These are phyloP conservation scores for Chloroidium sp. DNA, from an alignment of 163 green algal species.

Conservation along the genomic window DNA sequence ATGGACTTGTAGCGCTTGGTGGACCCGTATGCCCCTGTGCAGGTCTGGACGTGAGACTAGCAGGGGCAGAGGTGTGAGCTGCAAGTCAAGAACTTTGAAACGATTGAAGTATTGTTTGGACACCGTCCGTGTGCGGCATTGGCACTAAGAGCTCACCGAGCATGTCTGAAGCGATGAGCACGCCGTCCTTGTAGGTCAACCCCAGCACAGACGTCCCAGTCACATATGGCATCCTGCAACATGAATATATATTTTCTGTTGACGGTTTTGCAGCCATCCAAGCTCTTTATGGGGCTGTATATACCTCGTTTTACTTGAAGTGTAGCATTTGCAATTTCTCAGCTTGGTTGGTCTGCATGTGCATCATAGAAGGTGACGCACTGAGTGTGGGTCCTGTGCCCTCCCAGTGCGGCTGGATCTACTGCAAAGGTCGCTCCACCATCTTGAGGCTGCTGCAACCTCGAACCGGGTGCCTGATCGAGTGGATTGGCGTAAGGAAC, in stretches of 20 bases:
- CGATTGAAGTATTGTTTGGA: background rate
- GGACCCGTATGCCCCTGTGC: constrained; percentile 76
- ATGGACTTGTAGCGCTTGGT: constrained; percentile 98
- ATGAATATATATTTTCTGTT: no score
- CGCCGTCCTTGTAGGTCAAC: constrained; percentile 91
- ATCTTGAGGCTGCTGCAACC: constrained; percentile 36
- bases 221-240: constrained; percentile 78
- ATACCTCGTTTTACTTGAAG: no score
- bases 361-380: constrained; percentile 65
- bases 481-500: constrained; percentile 36
- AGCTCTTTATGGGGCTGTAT: no score
- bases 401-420: constrained; percentile 39
- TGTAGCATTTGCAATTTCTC: no score
- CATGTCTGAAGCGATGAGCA: constrained; percentile 90
- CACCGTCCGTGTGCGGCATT: no score
- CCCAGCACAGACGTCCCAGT: constrained; percentile 91
- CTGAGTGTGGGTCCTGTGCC: constrained; percentile 5
- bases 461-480: constrained; percentile 23
- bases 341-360: background rate
- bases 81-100: no score
- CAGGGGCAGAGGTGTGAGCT: background rate
- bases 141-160: constrained; percentile 40
- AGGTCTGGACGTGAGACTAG: background rate
- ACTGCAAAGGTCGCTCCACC: constrained; percentile 63
- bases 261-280: no score